Evolutionary conservation across 202 grass and related monocot genomes (phyloP), one percentile per base, ranked within the genome.

Genomic region (Panicum virgatum): DNA sequence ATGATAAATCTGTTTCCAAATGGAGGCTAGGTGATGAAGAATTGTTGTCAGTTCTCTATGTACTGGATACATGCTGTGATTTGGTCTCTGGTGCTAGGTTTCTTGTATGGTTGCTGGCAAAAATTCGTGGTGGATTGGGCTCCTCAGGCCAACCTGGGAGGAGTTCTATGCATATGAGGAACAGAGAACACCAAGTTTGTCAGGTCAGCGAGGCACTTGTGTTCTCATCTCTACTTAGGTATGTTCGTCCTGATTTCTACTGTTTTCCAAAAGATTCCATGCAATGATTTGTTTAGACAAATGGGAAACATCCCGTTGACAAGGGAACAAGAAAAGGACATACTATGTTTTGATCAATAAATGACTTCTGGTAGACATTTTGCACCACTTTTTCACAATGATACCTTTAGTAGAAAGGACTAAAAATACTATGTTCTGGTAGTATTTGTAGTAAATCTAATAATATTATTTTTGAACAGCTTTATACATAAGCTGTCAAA

Each of bases 181-280:
- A 90, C 80, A 93, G 87, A 85, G 96, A 99, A 75, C 86, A 83
- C 66, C 96, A 96, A 88, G 80, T 92, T 77, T 96, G 91, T 87
- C 96, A 96, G 82, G 78, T 94, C 73, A 86, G 88, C 22, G 96
- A 99, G 89, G 83, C 89, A 78, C 87, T 99, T 90, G 87, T 99
- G 70, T 92, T 96, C 37, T 99, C 96, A 79, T 93, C 91, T 42
- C 73, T 99, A 73, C 93, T 96, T 80, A 91, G 96, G 96, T 99
- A 89, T 12, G 73, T 72, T 73, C 12, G 4, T 68, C 43, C 66
- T 74, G 56, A 62, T 78, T 62, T 84, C 47, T 50, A 32, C 7
- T 44, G 47, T 51, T 75, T 29, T 80, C 34, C 18, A 66, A 75
- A 66, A 70, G 29, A 45, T 89, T 45, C 43, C 11, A 52, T 69